Conservation (phyloP, 306 rosid species). For the Sophora flavescens region DNA sequence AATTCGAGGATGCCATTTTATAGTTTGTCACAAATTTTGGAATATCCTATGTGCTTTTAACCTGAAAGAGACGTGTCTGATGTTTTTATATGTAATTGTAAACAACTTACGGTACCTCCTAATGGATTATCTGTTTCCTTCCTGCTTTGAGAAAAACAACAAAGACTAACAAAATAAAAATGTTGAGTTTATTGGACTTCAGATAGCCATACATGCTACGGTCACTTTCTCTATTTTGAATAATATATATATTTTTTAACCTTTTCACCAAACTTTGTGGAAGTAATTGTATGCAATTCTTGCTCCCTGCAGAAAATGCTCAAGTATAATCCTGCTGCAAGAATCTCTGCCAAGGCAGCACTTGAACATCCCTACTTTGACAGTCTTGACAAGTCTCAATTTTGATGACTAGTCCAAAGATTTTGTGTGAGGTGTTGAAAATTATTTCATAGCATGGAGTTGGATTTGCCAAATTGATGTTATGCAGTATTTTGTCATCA, state of each 20-base stretch:
- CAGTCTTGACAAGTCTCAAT: constrained; percentile 92
- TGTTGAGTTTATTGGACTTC: neutral
- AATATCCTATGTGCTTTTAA: neutral
- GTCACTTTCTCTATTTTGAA: constrained; percentile 15
- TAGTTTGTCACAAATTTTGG: neutral
- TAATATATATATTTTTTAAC: constrained; percentile 15
- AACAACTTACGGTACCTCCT: neutral
- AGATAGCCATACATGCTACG: neutral
- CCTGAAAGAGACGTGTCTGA: neutral
- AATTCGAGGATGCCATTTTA: constrained; percentile 5
- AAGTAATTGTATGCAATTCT: constrained; percentile 34
- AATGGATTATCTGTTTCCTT: neutral
- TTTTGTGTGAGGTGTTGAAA: constrained; percentile 30
- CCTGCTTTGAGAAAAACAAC: neutral
- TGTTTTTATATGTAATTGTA: neutral
- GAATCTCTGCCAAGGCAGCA: constrained; percentile 98
- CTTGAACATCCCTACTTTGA: constrained; percentile 95
- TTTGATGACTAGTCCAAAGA: constrained; percentile 43
- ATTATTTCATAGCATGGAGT: constrained; percentile 32
- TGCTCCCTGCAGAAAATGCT: constrained; percentile 83
- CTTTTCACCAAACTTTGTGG: constrained; percentile 6
- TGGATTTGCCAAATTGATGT: constrained; percentile 1
- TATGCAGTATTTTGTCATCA: constrained; percentile 60
- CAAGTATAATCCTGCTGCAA: constrained; percentile 78
- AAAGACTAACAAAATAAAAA: neutral